Percentiles rank a stretch among this genome's conserved stretches.
Conservation (phyloP, 805 yeast genomes). For the Blastobotrys muscicola region DNA sequence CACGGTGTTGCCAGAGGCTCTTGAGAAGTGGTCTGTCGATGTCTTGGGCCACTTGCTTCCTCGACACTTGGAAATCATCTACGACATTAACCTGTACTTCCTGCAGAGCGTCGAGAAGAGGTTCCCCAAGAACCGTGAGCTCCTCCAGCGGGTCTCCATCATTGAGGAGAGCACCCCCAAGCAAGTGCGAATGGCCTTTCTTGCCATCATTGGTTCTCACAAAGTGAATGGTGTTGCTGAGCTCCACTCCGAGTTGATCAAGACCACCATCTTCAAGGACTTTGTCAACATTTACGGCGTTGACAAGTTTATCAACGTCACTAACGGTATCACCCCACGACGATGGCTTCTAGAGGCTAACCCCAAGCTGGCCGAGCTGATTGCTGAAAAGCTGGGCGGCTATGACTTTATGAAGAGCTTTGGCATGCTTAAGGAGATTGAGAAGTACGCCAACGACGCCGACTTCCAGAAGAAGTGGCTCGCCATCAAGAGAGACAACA, state of each 20-base stretch:
- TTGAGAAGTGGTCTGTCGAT: slow-evolving; percentile 92
- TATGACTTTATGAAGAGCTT: slow-evolving; percentile 63
- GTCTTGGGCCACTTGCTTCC: slow-evolving; percentile 72
- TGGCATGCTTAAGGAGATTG: slow-evolving; percentile 55
- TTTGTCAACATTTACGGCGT: slow-evolving; percentile 75
- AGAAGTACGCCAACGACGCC: slow-evolving; percentile 55
- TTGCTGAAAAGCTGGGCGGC: slow-evolving; percentile 58
- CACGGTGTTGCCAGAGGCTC: slow-evolving; percentile 89
- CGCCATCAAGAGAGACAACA: slow-evolving; percentile 58
- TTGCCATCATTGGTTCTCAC: slow-evolving; percentile 88
- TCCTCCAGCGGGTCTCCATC: slow-evolving; percentile 64
- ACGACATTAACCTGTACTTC: slow-evolving; percentile 73
- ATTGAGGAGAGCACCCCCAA: slow-evolving; percentile 77
- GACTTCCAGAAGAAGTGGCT: slow-evolving; percentile 66
- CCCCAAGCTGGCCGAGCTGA: slow-evolving; percentile 67
- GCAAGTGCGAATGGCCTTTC: slow-evolving; percentile 83
- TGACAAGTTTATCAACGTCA: slow-evolving; percentile 81
- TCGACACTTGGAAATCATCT: slow-evolving; percentile 83
- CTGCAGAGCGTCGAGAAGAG: slow-evolving; percentile 62
- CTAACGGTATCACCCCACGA: slow-evolving; percentile 94
- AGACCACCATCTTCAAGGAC: slow-evolving; percentile 82
- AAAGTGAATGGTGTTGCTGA: slow-evolving; percentile 95
- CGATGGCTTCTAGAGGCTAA: slow-evolving; percentile 94
- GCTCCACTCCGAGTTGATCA: slow-evolving; percentile 82
- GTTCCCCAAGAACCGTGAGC: slow-evolving; percentile 66